Evolutionary conservation across 2,329 filamentous ascomycete species (phyloP).

Genomic region (Alternaria solani): DNA sequence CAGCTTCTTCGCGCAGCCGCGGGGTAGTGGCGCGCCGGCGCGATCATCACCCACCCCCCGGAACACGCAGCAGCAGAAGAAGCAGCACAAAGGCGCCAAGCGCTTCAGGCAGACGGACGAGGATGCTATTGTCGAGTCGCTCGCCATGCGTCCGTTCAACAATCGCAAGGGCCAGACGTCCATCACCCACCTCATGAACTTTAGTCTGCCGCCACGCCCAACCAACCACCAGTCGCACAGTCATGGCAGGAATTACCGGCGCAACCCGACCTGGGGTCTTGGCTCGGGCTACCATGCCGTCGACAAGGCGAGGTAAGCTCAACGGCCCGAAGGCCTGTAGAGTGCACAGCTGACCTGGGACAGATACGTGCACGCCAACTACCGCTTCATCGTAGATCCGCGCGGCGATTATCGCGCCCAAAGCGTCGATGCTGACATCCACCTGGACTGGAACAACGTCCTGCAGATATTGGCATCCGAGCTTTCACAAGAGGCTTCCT

Average conservation of each 20-base stretch:
- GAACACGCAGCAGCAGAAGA: slow-evolving; percentile 78
- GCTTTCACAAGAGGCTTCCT: slow-evolving; percentile 86
- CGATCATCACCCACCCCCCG: slow-evolving; percentile 63
- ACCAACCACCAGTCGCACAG: slow-evolving; percentile 65
- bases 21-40: slow-evolving; percentile 51
- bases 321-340: not conserved
- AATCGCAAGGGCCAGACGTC: slow-evolving; percentile 91
- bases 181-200: slow-evolving; percentile 96
- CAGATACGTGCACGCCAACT: slow-evolving; percentile 93
- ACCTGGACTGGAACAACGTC: slow-evolving; percentile 89
- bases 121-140: slow-evolving; percentile 83
- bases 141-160: slow-evolving; percentile 69
- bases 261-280: slow-evolving; percentile 81
- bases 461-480: slow-evolving; percentile 90
- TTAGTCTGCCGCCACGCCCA: slow-evolving; percentile 79
- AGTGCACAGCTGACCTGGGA: slow-evolving; percentile 10
- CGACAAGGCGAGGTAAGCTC: slow-evolving; percentile 81
- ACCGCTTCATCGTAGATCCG: slow-evolving; percentile 93
- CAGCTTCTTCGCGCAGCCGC: slow-evolving; percentile 55
- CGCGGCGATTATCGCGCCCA: slow-evolving; percentile 80
- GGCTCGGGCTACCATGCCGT: slow-evolving; percentile 89
- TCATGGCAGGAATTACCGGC: slow-evolving; percentile 63
- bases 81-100: slow-evolving; percentile 84
- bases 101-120: slow-evolving; percentile 79
- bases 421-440: slow-evolving; percentile 83